Evolutionary conservation across 2,329 filamentous ascomycete genomes (phyloP).

Genomic region (Talaromyces verruculosus): DNA sequence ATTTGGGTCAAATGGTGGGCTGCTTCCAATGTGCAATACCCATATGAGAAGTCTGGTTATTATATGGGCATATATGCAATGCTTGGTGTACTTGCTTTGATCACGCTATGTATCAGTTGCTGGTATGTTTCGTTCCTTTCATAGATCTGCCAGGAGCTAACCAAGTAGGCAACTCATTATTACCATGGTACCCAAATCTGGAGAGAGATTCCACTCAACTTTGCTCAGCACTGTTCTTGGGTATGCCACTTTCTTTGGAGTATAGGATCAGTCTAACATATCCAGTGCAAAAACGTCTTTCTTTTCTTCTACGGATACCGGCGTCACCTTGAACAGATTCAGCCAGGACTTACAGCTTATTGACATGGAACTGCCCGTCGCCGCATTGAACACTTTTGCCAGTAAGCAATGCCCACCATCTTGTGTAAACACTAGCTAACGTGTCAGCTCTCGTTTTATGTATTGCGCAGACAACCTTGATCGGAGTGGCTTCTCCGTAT

Average conservation of each 20-base stretch:
- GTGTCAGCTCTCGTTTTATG: slow-evolving; percentile 30
- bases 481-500: slow-evolving; percentile 50
- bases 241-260: slow-evolving; percentile 25
- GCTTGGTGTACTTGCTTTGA: slow-evolving; percentile 40
- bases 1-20: slow-evolving; percentile 48
- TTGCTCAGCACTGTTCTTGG: slow-evolving; percentile 52
- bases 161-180: slow-evolving; percentile 50
- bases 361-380: slow-evolving; percentile 46
- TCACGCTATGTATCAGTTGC: slow-evolving; percentile 38
- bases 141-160: not conserved
- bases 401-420: slow-evolving; percentile 27
- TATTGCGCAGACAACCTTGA: slow-evolving; percentile 51
- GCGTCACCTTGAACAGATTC: slow-evolving; percentile 45
- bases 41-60: slow-evolving; percentile 36
- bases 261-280: slow-evolving; percentile 20
- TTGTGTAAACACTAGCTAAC: not conserved
- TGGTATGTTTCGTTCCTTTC: slow-evolving; percentile 30
- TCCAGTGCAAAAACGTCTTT: slow-evolving; percentile 43
- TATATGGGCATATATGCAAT: slow-evolving; percentile 44
- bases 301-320: slow-evolving; percentile 45
- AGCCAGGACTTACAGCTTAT: slow-evolving; percentile 48
- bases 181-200: slow-evolving; percentile 56
- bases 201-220: slow-evolving; percentile 50
- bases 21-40: slow-evolving; percentile 36
- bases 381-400: slow-evolving; percentile 42